phyloP scores from a whole-genome alignment of 352 stramenopile genomes.

The Pythium aquatile region DNA sequence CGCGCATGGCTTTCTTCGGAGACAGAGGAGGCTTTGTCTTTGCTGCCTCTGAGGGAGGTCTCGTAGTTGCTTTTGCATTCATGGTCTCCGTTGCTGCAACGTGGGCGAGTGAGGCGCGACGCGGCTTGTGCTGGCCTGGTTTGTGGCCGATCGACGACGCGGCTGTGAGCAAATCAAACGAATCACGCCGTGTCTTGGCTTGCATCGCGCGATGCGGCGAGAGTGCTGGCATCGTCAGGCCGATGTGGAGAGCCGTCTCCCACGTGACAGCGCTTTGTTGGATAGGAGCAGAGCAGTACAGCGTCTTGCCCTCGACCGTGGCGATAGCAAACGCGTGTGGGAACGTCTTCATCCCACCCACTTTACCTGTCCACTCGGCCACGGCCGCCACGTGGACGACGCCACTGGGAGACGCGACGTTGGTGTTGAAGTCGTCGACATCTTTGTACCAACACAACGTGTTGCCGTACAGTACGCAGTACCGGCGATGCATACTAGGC shows the following conservation, averaged over 20 bases:
- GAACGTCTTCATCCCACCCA: constrained; percentile 49
- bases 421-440: constrained; percentile 51
- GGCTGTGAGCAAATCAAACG: constrained; percentile 57
- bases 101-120: constrained; percentile 17
- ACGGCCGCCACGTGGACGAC: constrained; percentile 68
- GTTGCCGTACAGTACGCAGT: constrained; percentile 78
- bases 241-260: constrained; percentile 69
- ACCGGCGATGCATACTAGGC: constrained; percentile 66
- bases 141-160: background rate
- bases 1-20: background rate
- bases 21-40: background rate
- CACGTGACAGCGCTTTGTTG: constrained; percentile 65
- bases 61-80: background rate
- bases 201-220: constrained; percentile 67
- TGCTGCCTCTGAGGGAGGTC: background rate
- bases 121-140: constrained; percentile 6
- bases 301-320: constrained; percentile 68
- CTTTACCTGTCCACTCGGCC: constrained; percentile 61
- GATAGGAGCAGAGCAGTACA: constrained; percentile 61
- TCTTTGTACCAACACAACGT: constrained; percentile 82
- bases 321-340: constrained; percentile 55
- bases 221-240: constrained; percentile 70
- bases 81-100: constrained; percentile 5
- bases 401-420: constrained; percentile 48
- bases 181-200: constrained; percentile 62